Evolutionary conservation across 192 early-diverging fungal genomes (phyloP), one percentile per base, ranked within the genome.

Genomic region (Coemansia sp.): DNA sequence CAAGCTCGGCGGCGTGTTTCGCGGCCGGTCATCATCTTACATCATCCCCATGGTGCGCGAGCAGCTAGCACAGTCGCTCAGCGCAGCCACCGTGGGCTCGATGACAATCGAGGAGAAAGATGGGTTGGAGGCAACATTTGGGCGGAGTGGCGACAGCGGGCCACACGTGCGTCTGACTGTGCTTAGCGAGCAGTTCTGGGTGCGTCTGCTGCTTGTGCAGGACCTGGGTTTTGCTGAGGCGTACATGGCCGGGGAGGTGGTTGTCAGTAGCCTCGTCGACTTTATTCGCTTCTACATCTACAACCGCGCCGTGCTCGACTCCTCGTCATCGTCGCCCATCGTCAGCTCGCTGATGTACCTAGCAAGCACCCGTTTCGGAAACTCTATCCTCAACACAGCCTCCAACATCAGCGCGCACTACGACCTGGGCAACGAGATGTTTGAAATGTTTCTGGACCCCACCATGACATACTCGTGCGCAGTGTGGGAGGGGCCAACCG

Each of bases 381-480:
- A 91, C 70, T 85, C 87, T 1, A 64, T 89, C 52, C 57, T 78
- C 29, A 89, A 88, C 64, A 57, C 83, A 1, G 59, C 83, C 9
- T 72, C 53, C 68, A 91, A 91, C 59, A 84, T 91, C 37, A 78
- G 74, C 6, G 87, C 87, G 11, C 89, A 91, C 70, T 91, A 91
- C 70, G 89, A 91, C 61, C 75, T 91, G 48, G 86, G 85, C 38
- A 89, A 91, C 68, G 88, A 87, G 27, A 84, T 91, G 85, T 91
- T 91, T 79, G 82, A 81, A 14, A 64, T 66, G 38, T 91, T 91
- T 36, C 70, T 91, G 50, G 86, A 87, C 68, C 67, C 74, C 2
- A 81, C 83, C 29, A 88, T 89, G 87, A 89, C 83, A 14, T 91
- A 91, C 76, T 87, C 86, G 11, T 87, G 87, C 52, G 88, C 86